Base-by-base conservation (phyloP, 139 green algal species). In the Diplosphaera chodatii region DNA sequence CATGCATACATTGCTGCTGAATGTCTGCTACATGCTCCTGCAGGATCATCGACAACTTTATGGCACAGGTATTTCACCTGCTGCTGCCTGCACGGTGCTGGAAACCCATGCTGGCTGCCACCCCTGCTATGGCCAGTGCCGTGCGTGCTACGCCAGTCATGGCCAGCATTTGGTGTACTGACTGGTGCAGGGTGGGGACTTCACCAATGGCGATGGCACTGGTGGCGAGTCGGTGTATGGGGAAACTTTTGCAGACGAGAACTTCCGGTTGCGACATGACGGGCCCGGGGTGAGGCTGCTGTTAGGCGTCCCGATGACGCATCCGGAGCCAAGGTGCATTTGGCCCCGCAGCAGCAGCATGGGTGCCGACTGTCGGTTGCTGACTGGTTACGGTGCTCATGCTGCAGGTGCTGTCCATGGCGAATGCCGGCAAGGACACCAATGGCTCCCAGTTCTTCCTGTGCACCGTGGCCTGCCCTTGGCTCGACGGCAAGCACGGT, bases 141-240 rank as follows among this genome's bases (percentile, higher is more conserved):
- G n/a, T n/a, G n/a, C n/a, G n/a, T n/a, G n/a, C n/a, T n/a, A n/a
- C n/a, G n/a, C n/a, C n/a, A n/a, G n/a, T n/a, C n/a, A n/a, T n/a
- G n/a, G n/a, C n/a, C n/a, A n/a, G n/a, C n/a, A n/a, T n/a, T n/a
- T n/a, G n/a, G n/a, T n/a, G n/a, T n/a, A n/a, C n/a, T n/a, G n/a
- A n/a, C n/a, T n/a, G n/a, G n/a, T 48, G 37, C 93, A 97, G 81
- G 93, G 88, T 23, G 91, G 91, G 25, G 91, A 96, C 80, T 92
- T 94, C 77, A 96, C 90, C 16, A 48, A 80, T 29, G 84, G 82
- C 29, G 85, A 91, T 74, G 91, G 91, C 72, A 93, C 82, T 6
- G 91, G 91, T 8, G 91, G 91, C 33, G 91, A 97, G 76, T 94
- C 88, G 41, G 94, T 97, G 71, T 96, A 96, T 73, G 91, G 91